Evolutionary conservation across 2,329 filamentous ascomycete genomes (phyloP).

Genomic region (Aureobasidium sp.): DNA sequence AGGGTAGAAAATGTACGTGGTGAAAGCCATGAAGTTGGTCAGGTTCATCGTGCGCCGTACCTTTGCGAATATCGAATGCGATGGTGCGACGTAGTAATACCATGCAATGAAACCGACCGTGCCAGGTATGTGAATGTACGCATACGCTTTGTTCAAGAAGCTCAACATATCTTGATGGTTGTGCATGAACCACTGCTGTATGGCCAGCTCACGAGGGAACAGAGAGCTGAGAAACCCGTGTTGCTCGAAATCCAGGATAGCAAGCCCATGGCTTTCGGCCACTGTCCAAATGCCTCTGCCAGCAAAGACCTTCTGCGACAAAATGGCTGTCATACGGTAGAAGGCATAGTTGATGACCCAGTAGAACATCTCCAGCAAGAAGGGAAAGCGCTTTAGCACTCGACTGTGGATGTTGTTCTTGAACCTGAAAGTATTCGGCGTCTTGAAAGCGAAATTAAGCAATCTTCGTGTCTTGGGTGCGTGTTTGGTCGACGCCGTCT

Average conservation of each 20-base stretch:
- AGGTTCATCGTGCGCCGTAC: conserved; percentile 43
- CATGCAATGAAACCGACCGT: conserved; percentile 57
- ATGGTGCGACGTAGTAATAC: conserved; percentile 55
- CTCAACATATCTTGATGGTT: conserved; percentile 48
- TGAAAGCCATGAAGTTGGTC: conserved; percentile 48
- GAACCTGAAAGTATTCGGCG: conserved; percentile 57
- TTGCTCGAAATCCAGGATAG: conserved; percentile 50
- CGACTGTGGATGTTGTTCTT: conserved; percentile 53
- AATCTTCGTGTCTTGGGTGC: conserved; percentile 46
- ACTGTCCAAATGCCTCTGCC: conserved; percentile 49
- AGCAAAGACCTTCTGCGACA: conserved; percentile 47
- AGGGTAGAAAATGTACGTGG: conserved; percentile 46
- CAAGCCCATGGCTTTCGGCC: conserved; percentile 49
- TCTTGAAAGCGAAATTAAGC: conserved; percentile 46
- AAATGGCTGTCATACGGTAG: conserved; percentile 53
- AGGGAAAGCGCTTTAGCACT: conserved; percentile 60
- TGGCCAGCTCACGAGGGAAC: conserved; percentile 47
- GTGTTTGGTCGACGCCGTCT: conserved; percentile 31
- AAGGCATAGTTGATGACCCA: conserved; percentile 61
- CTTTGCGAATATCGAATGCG: conserved; percentile 38
- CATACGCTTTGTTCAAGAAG: conserved; percentile 52
- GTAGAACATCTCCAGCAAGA: conserved; percentile 68
- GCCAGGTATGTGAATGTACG: conserved; percentile 54
- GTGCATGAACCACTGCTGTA: conserved; percentile 53
- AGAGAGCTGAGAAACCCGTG: conserved; percentile 44